These are phyloP conservation scores for Aureobasidium leucospermi DNA, from an alignment of 2,329 filamentous ascomycete species.

Conservation along the genomic window DNA sequence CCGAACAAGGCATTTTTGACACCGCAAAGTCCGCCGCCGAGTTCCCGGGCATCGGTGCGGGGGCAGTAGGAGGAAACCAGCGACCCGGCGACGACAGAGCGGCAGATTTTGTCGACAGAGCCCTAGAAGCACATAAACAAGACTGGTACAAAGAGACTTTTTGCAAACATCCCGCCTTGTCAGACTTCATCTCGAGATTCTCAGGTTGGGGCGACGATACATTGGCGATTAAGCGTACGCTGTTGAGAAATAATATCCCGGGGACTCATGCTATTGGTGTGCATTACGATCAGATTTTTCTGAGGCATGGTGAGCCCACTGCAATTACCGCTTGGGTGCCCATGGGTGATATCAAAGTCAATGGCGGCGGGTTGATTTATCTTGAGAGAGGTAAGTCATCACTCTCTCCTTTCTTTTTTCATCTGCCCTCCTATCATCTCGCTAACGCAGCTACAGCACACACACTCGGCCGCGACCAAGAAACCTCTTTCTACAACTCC, in stretches of 20 bases:
- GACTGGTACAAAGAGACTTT: constrained; percentile 12
- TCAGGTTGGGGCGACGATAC: constrained; percentile 33
- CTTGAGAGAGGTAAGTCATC: constrained; percentile 28
- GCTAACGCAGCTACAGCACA: constrained; percentile 23
- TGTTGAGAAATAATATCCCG: constrained; percentile 35
- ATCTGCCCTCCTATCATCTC: no score
- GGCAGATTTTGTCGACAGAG: constrained; percentile 13
- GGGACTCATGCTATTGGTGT: constrained; percentile 32
- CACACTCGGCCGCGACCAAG: constrained; percentile 42
- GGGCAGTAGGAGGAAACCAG: neutral
- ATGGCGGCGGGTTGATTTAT: constrained; percentile 38
- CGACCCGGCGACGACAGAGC: neutral
- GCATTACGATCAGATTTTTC: constrained; percentile 38
- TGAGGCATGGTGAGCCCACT: constrained; percentile 31
- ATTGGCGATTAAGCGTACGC: constrained; percentile 26
- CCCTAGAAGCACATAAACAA: constrained; percentile 11
- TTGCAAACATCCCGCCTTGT: constrained; percentile 15
- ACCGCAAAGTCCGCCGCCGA: constrained; percentile 26
- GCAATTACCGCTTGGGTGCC: constrained; percentile 30
- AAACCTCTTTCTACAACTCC: constrained; percentile 42
- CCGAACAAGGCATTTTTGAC: constrained; percentile 38
- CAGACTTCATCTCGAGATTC: constrained; percentile 29
- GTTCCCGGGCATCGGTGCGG: constrained; percentile 30
- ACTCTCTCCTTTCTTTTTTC: no score
- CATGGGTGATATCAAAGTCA: constrained; percentile 31